phyloP scores from a whole-genome alignment of 2,329 filamentous ascomycete species.

The Alternaria sp. region DNA sequence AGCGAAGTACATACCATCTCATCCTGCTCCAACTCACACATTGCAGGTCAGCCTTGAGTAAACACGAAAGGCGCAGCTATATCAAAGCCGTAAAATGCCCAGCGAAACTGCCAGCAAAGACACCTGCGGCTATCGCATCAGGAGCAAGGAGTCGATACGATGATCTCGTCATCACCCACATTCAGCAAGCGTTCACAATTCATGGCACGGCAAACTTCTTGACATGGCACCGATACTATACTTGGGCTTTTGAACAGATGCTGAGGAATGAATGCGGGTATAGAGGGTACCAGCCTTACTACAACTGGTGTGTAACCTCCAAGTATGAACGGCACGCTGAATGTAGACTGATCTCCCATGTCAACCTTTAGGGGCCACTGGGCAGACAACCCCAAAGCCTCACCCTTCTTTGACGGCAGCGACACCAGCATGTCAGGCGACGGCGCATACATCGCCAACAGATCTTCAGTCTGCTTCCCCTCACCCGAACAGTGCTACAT shows the following conservation, averaged over 20 bases:
- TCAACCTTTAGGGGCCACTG: constrained; percentile 57
- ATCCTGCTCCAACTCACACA: neutral
- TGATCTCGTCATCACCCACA: neutral
- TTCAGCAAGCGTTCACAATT: neutral
- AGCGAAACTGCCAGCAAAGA: neutral
- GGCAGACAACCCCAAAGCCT: constrained; percentile 52
- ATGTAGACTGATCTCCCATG: too few species aligned
- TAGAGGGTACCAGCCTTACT: constrained; percentile 52
- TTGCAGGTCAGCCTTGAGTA: neutral
- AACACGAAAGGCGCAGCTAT: neutral
- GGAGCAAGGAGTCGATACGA: neutral
- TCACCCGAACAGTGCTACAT: constrained; percentile 31
- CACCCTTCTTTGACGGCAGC: constrained; percentile 63
- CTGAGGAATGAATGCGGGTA: constrained; percentile 53
- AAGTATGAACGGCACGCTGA: too few species aligned
- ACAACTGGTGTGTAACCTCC: neutral
- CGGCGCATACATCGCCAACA: constrained; percentile 43
- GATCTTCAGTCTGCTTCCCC: constrained; percentile 40
- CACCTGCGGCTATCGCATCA: neutral
- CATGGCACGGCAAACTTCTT: constrained; percentile 33
- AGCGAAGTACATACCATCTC: neutral
- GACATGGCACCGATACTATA: constrained; percentile 52
- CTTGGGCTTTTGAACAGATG: constrained; percentile 51
- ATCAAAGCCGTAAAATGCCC: neutral
- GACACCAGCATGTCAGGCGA: constrained; percentile 56